Evolutionary conservation across 257 asterid genomes (phyloP).

Genomic region (Nicotiana attenuata): DNA sequence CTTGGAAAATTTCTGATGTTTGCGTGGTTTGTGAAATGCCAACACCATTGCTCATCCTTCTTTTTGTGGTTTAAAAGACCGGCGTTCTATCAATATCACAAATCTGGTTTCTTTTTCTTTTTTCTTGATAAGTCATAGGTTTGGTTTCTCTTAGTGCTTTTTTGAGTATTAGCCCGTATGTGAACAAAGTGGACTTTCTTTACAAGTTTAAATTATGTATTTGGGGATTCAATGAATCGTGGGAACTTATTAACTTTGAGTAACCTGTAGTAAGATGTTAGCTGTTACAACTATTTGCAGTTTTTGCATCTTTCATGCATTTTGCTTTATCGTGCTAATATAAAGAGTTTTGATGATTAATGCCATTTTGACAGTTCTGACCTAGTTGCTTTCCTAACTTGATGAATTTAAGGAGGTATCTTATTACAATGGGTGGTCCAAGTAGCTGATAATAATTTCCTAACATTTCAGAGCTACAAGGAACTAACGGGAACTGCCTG

Average conservation of each 20-base stretch:
- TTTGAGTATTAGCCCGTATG: neutral
- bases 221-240: neutral
- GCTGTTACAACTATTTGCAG: neutral
- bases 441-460: slow-evolving; percentile 12
- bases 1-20: neutral
- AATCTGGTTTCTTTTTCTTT: neutral
- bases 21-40: neutral
- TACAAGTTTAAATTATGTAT: neutral
- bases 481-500: slow-evolving; percentile 75
- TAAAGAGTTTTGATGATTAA: neutral
- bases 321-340: neutral
- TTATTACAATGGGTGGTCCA: neutral
- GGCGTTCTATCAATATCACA: neutral
- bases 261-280: neutral
- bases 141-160: neutral
- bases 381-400: neutral
- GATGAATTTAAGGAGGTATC: neutral
- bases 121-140: neutral
- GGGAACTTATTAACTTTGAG: neutral
- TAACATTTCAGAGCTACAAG: slow-evolving; percentile 79
- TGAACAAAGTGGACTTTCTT: neutral
- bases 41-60: neutral
- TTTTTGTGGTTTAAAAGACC: neutral
- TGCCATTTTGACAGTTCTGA: neutral
- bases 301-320: neutral